A percentile compares a stretch with the other conserved stretches of the same genome.
Conservation (phyloP, 2,329 filamentous ascomycete genomes). For the Paraconiothyrium brasiliense region DNA sequence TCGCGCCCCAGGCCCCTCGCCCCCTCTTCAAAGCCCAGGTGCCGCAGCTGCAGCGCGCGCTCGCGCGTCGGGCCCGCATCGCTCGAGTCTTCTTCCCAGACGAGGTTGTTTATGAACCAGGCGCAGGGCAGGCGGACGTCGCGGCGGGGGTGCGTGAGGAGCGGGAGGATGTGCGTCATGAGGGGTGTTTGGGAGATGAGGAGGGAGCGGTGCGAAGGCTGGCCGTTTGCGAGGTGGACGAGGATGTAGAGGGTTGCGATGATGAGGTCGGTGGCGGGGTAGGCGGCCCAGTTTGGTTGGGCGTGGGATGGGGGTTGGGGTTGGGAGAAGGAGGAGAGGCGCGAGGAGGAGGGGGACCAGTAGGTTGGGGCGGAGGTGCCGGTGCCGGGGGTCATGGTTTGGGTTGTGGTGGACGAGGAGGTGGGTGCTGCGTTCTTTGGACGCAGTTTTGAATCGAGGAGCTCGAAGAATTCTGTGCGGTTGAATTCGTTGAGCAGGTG, state of each 20-base stretch:
- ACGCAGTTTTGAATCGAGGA: constrained; percentile 80
- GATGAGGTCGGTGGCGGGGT: constrained; percentile 69
- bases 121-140: constrained; percentile 81
- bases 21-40: constrained; percentile 74
- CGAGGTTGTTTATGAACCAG: constrained; percentile 86
- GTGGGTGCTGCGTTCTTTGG: constrained; percentile 48
- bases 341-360: constrained; percentile 66
- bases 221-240: constrained; percentile 86
- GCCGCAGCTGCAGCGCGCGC: constrained; percentile 74
- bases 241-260: constrained; percentile 82
- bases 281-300: constrained; percentile 44
- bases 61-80: constrained; percentile 73
- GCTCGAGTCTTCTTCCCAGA: constrained; percentile 78
- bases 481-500: constrained; percentile 80
- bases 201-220: constrained; percentile 76
- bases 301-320: constrained; percentile 50
- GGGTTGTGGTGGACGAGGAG: constrained; percentile 19
- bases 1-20: constrained; percentile 72
- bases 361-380: constrained; percentile 28
- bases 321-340: constrained; percentile 61
- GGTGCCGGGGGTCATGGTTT: constrained; percentile 15
- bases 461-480: constrained; percentile 79
- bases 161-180: constrained; percentile 74
- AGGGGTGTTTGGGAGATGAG: constrained; percentile 76
- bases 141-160: constrained; percentile 76